Evolutionary conservation across 768 basidiomycete species (phyloP).

Genomic region (Tricholoma furcatifolium): DNA sequence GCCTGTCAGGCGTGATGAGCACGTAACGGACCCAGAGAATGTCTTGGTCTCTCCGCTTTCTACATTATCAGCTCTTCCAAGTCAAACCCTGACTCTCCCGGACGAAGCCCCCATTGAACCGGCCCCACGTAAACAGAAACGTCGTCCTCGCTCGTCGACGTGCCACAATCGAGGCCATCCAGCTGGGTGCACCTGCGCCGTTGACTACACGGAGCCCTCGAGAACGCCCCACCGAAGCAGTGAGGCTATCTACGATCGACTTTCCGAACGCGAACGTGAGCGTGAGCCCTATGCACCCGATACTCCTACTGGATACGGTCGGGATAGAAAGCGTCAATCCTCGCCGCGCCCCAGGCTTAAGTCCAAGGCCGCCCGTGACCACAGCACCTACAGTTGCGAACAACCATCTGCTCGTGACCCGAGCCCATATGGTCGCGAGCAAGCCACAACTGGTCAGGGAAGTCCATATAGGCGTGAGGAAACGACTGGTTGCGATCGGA

Average conservation of each 20-base stretch:
- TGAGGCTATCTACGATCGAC: too few relatives aligned
- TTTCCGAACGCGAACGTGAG: too few relatives aligned
- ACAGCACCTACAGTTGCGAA: conserved; percentile 5
- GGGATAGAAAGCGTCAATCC: too few relatives aligned
- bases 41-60: conserved; percentile 43
- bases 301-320: too few relatives aligned
- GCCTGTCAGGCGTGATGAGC: too few relatives aligned
- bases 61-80: conserved; percentile 26
- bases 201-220: too few relatives aligned
- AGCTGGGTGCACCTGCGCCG: too few relatives aligned
- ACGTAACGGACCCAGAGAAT: too few relatives aligned
- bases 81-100: conserved; percentile 30
- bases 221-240: too few relatives aligned
- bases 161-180: too few relatives aligned
- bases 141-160: neutral
- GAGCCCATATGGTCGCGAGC: neutral
- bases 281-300: too few relatives aligned
- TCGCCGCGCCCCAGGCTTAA: conserved; percentile 8
- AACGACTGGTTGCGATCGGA: neutral
- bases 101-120: conserved; percentile 23
- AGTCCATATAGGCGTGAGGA: conserved; percentile 18
- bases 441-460: neutral
- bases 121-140: neutral
- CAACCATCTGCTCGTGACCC: neutral
- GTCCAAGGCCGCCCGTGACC: neutral